Evolutionary conservation across 1,284 basidiomycete genomes (phyloP).

Genomic region (Moesziomyces sp.): DNA sequence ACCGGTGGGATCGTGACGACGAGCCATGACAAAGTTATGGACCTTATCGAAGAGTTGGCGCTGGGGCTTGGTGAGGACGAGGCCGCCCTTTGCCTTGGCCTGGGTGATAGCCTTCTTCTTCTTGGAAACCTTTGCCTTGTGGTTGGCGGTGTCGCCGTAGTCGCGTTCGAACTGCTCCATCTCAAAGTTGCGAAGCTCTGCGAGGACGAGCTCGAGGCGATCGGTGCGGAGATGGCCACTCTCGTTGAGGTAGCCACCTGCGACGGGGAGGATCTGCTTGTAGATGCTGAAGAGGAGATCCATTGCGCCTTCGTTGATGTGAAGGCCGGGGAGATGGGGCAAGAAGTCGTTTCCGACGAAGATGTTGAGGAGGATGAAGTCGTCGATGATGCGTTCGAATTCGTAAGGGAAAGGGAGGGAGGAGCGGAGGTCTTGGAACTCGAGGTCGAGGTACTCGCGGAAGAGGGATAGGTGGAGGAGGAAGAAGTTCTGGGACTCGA

Average conservation of each 20-base stretch:
- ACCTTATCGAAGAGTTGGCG: slow-evolving; percentile 68
- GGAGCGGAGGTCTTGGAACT: slow-evolving; percentile 75
- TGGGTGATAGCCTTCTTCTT: slow-evolving; percentile 79
- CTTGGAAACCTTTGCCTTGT: slow-evolving; percentile 61
- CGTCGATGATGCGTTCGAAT: slow-evolving; percentile 94
- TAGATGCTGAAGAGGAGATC: slow-evolving; percentile 93
- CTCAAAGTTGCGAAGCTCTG: slow-evolving; percentile 89
- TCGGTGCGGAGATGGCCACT: slow-evolving; percentile 82
- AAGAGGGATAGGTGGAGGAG: slow-evolving; percentile 92
- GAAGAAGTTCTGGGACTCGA: slow-evolving; percentile 92
- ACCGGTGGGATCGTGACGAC: slow-evolving; percentile 75
- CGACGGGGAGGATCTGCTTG: slow-evolving; percentile 84
- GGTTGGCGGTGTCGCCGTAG: slow-evolving; percentile 78
- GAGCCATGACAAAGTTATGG: slow-evolving; percentile 81
- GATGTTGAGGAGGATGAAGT: slow-evolving; percentile 94
- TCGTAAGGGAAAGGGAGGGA: slow-evolving; percentile 75
- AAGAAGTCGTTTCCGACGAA: slow-evolving; percentile 98
- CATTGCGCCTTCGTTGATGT: slow-evolving; percentile 96
- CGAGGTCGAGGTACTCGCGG: slow-evolving; percentile 95
- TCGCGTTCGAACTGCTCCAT: slow-evolving; percentile 89
- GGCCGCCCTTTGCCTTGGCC: slow-evolving; percentile 75
- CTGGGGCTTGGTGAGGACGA: slow-evolving; percentile 40
- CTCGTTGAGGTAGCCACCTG: slow-evolving; percentile 95
- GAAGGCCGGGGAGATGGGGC: slow-evolving; percentile 93
- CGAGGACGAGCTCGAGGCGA: slow-evolving; percentile 84